Percentiles rank a stretch among this genome's conserved stretches.
Evolutionary conservation across 176 grass and related monocot genomes (phyloP).

Genomic region (Bonia amplexicaulis): DNA sequence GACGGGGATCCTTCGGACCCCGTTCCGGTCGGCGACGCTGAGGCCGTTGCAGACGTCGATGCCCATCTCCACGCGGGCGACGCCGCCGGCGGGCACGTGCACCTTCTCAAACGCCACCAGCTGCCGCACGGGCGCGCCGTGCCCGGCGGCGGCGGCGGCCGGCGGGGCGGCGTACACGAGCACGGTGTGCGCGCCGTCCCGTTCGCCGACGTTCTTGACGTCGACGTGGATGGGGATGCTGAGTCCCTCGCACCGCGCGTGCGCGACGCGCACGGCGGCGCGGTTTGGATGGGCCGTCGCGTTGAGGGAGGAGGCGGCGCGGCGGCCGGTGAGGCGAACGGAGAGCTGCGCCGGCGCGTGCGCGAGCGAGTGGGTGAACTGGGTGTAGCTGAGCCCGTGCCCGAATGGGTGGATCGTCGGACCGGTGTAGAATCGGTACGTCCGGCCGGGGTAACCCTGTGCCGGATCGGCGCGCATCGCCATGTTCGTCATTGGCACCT

Average conservation of each 20-base stretch:
- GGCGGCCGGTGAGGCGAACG: slow-evolving; percentile 44
- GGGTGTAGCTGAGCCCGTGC: slow-evolving; percentile 71
- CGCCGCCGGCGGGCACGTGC: slow-evolving; percentile 37
- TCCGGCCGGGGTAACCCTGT: slow-evolving; percentile 57
- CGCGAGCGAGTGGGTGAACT: slow-evolving; percentile 54
- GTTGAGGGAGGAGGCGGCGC: slow-evolving; percentile 19
- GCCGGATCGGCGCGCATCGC: slow-evolving; percentile 59
- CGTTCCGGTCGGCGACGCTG: slow-evolving; percentile 43
- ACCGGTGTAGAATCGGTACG: slow-evolving; percentile 82
- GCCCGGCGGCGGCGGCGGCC: background rate
- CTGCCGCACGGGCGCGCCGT: slow-evolving; percentile 38
- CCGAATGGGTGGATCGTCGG: slow-evolving; percentile 71
- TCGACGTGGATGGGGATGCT: slow-evolving; percentile 59
- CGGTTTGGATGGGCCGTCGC: background rate
- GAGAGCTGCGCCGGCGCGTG: slow-evolving; percentile 46
- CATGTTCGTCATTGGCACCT: slow-evolving; percentile 79
- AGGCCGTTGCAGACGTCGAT: slow-evolving; percentile 56
- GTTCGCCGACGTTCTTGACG: slow-evolving; percentile 50
- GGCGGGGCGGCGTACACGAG: slow-evolving; percentile 54
- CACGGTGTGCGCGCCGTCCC: slow-evolving; percentile 66
- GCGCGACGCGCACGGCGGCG: slow-evolving; percentile 46
- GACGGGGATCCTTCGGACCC: slow-evolving; percentile 49
- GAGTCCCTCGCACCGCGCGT: slow-evolving; percentile 49
- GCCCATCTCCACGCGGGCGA: slow-evolving; percentile 48
- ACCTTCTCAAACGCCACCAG: slow-evolving; percentile 89